Conservation (phyloP, 768 basidiomycete genomes). For the Boletales sp. region DNA sequence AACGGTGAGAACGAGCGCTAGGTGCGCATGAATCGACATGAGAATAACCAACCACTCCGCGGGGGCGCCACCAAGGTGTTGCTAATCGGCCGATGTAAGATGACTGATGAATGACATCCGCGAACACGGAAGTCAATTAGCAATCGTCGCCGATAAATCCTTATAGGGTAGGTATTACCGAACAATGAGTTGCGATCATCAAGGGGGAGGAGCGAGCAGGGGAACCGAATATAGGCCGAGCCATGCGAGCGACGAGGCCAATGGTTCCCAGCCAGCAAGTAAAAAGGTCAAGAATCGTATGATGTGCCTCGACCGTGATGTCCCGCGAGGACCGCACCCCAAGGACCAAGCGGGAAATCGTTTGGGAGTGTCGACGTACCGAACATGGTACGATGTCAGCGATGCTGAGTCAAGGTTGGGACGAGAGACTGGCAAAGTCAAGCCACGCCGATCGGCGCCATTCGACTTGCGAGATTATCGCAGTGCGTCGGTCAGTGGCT, state of each 20-base stretch:
- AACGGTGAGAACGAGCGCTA: background rate
- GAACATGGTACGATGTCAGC: background rate
- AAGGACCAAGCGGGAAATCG: background rate
- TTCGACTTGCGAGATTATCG: background rate
- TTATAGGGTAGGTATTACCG: background rate
- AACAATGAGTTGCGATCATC: constrained; percentile 11
- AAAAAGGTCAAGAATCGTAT: background rate
- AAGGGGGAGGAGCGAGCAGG: constrained; percentile 6
- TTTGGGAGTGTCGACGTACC: background rate
- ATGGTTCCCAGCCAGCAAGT: constrained; percentile 1
- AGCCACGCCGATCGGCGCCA: background rate
- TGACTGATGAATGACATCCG: no score
- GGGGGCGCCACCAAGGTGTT: background rate
- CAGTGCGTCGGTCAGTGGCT: background rate
- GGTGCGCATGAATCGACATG: background rate
- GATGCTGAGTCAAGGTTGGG: background rate
- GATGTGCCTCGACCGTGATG: background rate
- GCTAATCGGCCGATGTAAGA: no score
- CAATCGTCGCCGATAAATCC: no score
- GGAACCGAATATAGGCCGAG: background rate
- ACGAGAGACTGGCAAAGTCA: background rate
- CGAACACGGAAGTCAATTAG: no score
- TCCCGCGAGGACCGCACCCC: background rate
- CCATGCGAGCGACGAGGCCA: background rate
- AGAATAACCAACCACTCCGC: constrained; percentile 2